Base-by-base conservation (phyloP, 805 yeast species). In the Dipodascus geniculatus region DNA sequence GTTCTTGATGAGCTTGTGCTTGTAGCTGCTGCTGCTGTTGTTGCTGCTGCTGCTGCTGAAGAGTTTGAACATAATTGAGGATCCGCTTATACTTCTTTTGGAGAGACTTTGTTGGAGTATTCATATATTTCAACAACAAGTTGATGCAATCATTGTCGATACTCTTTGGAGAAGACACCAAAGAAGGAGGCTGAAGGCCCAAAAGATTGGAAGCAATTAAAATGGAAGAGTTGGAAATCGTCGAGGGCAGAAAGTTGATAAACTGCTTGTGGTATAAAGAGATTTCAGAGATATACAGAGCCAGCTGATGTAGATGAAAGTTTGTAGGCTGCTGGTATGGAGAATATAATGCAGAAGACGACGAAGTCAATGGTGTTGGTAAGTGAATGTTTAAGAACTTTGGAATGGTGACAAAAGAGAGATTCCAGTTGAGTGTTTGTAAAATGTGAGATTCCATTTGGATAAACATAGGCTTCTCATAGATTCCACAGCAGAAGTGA, bases 361-460 rank as follows among this genome's bases (percentile, higher is more conserved):
- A 28, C 8, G 62, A 61, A 54, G 60, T 52, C 24, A 44, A 48
- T 50, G 44, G 17, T 11, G 44, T 4, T 16, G 44, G 14, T 6
- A n/a, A n/a, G 8, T 38, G 8, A 23, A 59, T 49, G 52, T 69
- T 70, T 49, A 73, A 60, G 55, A 65, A 82, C 57, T 77, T 75
- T 52, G 71, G 72, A 48, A 76, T 62, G 57, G 77, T 75, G 1
- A 93, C 87, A 58, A 81, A 87, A 50, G 76, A 77, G 53, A 87
- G 70, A 38, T 74, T 74, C 96, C 87, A 87, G 58, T 79, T 82
- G 62, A 89, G 75, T 2, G 85, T 85, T 58, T 77, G 74, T 63
- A 83, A 72, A 55, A 83, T 80, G 63, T 85, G 91, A 60, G 79
- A 72, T 67, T 85, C 95, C 91, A 85, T 86, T 67, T 85, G 90